Evolutionary conservation across 495 filamentous ascomycete genomes (phyloP).

Genomic region (Cenococcum geophilum): DNA sequence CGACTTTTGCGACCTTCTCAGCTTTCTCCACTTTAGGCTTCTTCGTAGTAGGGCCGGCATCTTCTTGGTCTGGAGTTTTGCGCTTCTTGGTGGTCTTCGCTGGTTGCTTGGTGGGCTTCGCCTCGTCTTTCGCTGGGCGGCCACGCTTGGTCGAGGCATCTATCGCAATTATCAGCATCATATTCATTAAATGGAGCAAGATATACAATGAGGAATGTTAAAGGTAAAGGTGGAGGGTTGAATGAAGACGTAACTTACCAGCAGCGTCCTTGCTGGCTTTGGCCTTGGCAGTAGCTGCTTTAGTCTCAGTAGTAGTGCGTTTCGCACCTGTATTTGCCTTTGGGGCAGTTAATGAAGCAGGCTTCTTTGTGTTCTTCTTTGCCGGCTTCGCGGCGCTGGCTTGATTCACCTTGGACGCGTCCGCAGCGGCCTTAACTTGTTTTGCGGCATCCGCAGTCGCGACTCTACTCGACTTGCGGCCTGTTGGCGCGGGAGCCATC

Average conservation of each 20-base stretch:
- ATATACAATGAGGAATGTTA: neutral
- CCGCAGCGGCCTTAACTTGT: neutral
- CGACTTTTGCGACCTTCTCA: constrained; percentile 11
- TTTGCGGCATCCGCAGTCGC: neutral
- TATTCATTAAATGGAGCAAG: neutral
- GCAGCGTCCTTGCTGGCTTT: neutral
- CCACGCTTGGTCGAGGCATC: constrained; percentile 5
- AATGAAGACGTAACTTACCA: neutral
- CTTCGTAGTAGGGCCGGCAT: neutral
- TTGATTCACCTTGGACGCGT: neutral
- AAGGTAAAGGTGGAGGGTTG: neutral
- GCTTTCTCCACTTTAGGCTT: constrained; percentile 1
- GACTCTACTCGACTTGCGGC: neutral
- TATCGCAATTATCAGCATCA: neutral
- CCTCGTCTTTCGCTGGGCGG: constrained; percentile 18
- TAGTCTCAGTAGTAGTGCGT: neutral
- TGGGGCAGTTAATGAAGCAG: constrained; percentile 4
- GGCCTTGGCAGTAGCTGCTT: neutral
- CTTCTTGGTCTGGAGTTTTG: neutral
- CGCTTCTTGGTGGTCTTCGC: neutral
- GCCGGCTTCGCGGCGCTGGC: neutral
- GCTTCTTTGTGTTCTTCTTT: constrained; percentile 8
- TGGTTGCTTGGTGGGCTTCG: constrained; percentile 4
- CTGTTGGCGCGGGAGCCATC: neutral
- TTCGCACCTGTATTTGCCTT: constrained; percentile 11